These are phyloP conservation scores for Pseudogymnoascus sp. DNA, from an alignment of 2,329 filamentous ascomycete genomes.

Conservation along the genomic window DNA sequence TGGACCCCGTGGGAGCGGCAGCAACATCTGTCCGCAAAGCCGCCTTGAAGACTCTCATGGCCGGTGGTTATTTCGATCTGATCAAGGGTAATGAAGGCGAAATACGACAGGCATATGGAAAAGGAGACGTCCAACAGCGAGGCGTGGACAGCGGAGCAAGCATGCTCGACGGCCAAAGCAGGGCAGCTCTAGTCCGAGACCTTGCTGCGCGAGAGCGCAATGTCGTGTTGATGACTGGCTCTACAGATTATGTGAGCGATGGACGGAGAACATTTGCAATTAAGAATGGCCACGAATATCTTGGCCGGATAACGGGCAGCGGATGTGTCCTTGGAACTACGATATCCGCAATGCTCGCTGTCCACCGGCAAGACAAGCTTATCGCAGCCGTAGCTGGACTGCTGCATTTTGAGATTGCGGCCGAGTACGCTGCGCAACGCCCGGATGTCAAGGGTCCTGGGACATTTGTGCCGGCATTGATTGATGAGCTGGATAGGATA, in stretches of 20 bases:
- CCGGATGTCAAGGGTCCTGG: slow-evolving; percentile 69
- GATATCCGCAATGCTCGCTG: slow-evolving; percentile 67
- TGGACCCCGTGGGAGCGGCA: slow-evolving; percentile 86
- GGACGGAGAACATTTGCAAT: slow-evolving; percentile 60
- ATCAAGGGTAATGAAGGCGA: slow-evolving; percentile 95
- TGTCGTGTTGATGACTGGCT: slow-evolving; percentile 76
- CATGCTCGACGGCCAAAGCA: slow-evolving; percentile 44
- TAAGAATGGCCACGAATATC: slow-evolving; percentile 65
- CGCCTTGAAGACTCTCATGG: slow-evolving; percentile 64
- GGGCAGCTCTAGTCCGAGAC: slow-evolving; percentile 53
- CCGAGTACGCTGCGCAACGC: slow-evolving; percentile 55
- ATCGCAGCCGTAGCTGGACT: slow-evolving; percentile 64
- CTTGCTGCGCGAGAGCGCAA: slow-evolving; percentile 62
- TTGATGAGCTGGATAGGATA: slow-evolving; percentile 59
- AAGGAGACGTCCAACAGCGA: slow-evolving; percentile 54
- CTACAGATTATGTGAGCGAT: slow-evolving; percentile 69
- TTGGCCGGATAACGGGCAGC: slow-evolving; percentile 67
- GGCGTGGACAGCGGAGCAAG: slow-evolving; percentile 73
- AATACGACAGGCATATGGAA: slow-evolving; percentile 64
- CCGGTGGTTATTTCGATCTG: slow-evolving; percentile 69
- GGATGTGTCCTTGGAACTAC: slow-evolving; percentile 82
- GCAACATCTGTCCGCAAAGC: slow-evolving; percentile 67
- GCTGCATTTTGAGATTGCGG: slow-evolving; percentile 67
- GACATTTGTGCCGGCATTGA: slow-evolving; percentile 75
- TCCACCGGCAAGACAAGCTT: slow-evolving; percentile 55